Evolutionary conservation across 106 monocot genomes (phyloP), one percentile per base, ranked within the genome.

Genomic region (Gastrodia elata): DNA sequence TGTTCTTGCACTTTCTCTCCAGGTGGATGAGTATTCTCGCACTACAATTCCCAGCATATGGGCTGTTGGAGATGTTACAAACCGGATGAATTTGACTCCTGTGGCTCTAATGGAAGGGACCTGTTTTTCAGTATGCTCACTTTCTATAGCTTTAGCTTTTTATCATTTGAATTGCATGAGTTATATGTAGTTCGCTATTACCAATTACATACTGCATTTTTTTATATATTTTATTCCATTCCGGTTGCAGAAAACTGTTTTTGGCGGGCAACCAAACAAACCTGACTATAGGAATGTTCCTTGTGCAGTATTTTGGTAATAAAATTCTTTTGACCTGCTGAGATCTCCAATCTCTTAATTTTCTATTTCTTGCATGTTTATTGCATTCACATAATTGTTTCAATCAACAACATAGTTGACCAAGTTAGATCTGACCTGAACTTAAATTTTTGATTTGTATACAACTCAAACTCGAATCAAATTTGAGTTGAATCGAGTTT

Each of bases 21-120:
- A 99, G 98, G 98, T 99, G 55, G 98, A 99, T 84, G 98, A 99
- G 72, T 99, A 89, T 74, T 99, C 98, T 52, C 76, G 79, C 30
- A 87, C 91, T 68, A 87, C 73, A 44, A 74, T 93, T 40, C 93
- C 98, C n/a, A 99, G 77, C 71, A 94, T 99, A 76, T 99, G 98
- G 98, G 98, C 98, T 67, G 85, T 99, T 41, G 98, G 98, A 75
- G 98, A 99, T 85, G 93, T 99, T 74, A 99, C 98, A 65, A 99
- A 99, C 76, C 77, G 98, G 70, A 82, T 99, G 85, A 99, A 99
- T 89, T 83, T 99, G 57, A 99, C 98, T 71, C 98, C 98, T 76
- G 98, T 99, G 40, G 98, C 98, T 58, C 80, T 99, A 36, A 89
- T 99, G 93, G 98, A 99, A 74, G 98, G 93, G 70, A 99, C 93